Percentiles rank a stretch among this genome's conserved stretches.
Evolutionary conservation across 768 basidiomycete species (phyloP).

Genomic region (Suillus lakei): DNA sequence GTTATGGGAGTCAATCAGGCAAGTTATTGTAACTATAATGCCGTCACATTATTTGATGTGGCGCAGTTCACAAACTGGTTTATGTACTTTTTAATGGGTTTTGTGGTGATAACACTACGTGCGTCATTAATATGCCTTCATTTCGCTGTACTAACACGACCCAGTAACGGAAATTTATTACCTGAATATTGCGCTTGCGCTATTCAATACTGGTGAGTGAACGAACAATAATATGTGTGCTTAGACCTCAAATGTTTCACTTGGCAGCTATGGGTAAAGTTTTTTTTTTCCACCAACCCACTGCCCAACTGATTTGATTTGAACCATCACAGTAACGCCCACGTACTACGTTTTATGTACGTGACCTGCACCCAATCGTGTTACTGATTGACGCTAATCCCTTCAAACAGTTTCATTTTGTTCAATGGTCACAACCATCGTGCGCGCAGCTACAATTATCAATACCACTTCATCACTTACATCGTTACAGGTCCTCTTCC

Average conservation of each 20-base stretch:
- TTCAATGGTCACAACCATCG: conserved; percentile 83
- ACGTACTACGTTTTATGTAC: conserved; percentile 87
- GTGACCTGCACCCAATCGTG: conserved; percentile 26
- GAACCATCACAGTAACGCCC: conserved; percentile 65
- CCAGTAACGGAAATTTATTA: conserved; percentile 92
- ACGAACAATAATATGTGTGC: neutral
- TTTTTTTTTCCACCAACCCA: conserved; percentile 11
- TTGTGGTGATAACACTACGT: conserved; percentile 83
- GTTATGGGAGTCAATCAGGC: conserved; percentile 81
- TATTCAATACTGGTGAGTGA: conserved; percentile 85
- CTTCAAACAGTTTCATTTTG: conserved; percentile 71
- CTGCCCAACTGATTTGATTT: conserved; percentile 23
- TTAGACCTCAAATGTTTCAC: conserved; percentile 7
- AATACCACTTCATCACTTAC: neutral
- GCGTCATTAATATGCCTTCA: conserved; percentile 4
- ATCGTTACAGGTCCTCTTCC: conserved; percentile 71
- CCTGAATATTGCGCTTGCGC: conserved; percentile 92
- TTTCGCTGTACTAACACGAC: conserved; percentile 15
- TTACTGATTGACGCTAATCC: neutral
- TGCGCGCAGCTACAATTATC: conserved; percentile 38
- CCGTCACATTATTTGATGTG: conserved; percentile 1
- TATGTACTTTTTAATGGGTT: conserved; percentile 84
- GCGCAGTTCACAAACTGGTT: conserved; percentile 89
- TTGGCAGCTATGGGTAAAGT: conserved; percentile 66
- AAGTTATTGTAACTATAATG: conserved; percentile 21